Conservation (phyloP, 805 yeast species). For the Saccharomycopsis schoenii region DNA sequence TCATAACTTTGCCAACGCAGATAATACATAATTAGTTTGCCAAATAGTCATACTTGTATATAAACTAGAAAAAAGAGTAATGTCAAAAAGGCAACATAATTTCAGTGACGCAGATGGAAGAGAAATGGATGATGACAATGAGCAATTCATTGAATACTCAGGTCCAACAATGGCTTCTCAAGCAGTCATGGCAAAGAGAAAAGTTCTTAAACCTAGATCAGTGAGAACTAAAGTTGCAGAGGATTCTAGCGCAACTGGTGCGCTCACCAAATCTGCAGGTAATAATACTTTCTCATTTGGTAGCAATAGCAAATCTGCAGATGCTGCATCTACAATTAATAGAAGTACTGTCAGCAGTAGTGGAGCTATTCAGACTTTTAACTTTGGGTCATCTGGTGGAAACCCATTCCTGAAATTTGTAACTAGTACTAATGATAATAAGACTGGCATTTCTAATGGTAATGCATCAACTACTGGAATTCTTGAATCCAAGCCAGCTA, state of each 20-base stretch:
- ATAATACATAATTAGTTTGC: neutral
- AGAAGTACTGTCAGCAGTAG: neutral
- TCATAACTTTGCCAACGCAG: too few relatives aligned
- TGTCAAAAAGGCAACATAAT: neutral
- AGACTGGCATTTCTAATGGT: neutral
- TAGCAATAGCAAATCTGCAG: neutral
- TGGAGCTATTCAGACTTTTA: neutral
- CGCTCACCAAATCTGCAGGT: neutral
- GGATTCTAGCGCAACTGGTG: neutral
- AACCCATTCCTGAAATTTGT: neutral
- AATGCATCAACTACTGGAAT: neutral
- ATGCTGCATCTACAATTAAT: neutral
- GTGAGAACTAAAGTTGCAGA: neutral
- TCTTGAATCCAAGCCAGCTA: neutral
- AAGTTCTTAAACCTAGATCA: constrained; percentile 12
- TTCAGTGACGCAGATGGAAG: neutral
- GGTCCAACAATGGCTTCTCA: constrained; percentile 8
- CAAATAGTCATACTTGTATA: neutral
- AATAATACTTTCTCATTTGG: neutral
- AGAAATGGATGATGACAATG: constrained; percentile 12
- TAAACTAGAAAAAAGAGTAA: neutral
- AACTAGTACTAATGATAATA: neutral
- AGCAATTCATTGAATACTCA: neutral
- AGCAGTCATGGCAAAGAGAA: constrained; percentile 13
- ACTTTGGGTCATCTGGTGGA: neutral